These are phyloP conservation scores for Phyllosticta citribraziliensis DNA, from an alignment of 2,329 filamentous ascomycete genomes.

Conservation along the genomic window DNA sequence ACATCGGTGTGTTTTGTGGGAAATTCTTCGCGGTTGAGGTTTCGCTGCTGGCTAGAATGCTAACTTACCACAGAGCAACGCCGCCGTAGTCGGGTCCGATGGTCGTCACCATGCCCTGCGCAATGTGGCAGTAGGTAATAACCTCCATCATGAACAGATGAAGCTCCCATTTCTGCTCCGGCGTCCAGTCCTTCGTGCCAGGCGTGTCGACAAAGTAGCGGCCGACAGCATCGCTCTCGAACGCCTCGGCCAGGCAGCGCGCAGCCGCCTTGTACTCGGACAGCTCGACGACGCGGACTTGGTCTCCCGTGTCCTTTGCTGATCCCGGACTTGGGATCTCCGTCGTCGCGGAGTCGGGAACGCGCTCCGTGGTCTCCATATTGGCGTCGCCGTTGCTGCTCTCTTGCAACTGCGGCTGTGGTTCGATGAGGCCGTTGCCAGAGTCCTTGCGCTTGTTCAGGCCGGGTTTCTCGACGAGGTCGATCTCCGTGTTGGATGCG, in stretches of 20 bases:
- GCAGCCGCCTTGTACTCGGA: conserved; percentile 63
- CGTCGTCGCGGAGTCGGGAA: conserved; percentile 15
- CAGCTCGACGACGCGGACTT: conserved; percentile 53
- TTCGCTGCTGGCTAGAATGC: too few relatives aligned
- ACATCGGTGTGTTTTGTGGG: neutral
- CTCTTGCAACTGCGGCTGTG: neutral
- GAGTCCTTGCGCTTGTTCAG: conserved; percentile 20
- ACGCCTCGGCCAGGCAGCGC: conserved; percentile 64
- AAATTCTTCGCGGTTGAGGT: too few relatives aligned
- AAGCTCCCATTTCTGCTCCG: conserved; percentile 63
- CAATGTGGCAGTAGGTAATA: conserved; percentile 63
- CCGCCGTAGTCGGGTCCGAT: conserved; percentile 68
- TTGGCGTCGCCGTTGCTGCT: neutral
- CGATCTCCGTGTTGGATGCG: conserved; percentile 18
- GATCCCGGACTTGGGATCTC: conserved; percentile 16
- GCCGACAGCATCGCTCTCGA: conserved; percentile 63
- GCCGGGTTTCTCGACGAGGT: conserved; percentile 28
- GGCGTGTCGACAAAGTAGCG: conserved; percentile 66
- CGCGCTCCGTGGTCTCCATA: conserved; percentile 18
- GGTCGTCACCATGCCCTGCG: conserved; percentile 63
- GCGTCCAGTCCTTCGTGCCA: conserved; percentile 52
- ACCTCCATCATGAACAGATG: conserved; percentile 72
- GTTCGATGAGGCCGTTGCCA: conserved; percentile 3
- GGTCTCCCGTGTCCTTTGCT: conserved; percentile 23
- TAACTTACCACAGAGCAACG: conserved; percentile 65